phyloP scores from a whole-genome alignment of 805 yeast genomes.

The Zygotorulaspora florentina region DNA sequence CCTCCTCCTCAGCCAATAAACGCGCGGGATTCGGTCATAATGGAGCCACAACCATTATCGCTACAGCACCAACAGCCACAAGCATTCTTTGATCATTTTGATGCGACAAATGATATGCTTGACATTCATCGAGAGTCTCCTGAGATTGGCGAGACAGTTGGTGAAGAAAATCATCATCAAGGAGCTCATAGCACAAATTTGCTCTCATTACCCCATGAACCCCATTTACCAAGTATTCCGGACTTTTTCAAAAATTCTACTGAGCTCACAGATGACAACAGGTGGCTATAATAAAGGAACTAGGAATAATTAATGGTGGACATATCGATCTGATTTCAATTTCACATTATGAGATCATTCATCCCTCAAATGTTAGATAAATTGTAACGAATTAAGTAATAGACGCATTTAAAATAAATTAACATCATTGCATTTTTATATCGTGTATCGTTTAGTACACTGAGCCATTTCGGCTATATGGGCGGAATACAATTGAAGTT shows the following conservation, averaged over 20 bases:
- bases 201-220: conserved; percentile 14
- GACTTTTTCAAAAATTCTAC: conserved; percentile 23
- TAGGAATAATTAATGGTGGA: neutral
- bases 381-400: neutral
- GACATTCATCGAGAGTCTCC: conserved; percentile 7
- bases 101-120: conserved; percentile 12
- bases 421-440: neutral
- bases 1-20: conserved; percentile 16
- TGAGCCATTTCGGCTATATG: no score
- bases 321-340: no score
- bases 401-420: neutral
- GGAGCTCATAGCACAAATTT: conserved; percentile 6
- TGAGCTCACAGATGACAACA: conserved; percentile 18
- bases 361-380: neutral
- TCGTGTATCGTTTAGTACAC: no score
- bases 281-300: conserved; percentile 11
- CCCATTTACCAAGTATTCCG: conserved; percentile 22
- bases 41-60: conserved; percentile 11
- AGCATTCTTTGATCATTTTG: conserved; percentile 12
- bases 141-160: conserved; percentile 4
- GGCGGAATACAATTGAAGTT: neutral
- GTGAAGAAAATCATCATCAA: conserved; percentile 8
- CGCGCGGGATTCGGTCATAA: conserved; percentile 6
- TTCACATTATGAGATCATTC: neutral
- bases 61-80: conserved; percentile 10